Conservation (phyloP, 495 filamentous ascomycete genomes). For the Penicillium samsonianum region DNA sequence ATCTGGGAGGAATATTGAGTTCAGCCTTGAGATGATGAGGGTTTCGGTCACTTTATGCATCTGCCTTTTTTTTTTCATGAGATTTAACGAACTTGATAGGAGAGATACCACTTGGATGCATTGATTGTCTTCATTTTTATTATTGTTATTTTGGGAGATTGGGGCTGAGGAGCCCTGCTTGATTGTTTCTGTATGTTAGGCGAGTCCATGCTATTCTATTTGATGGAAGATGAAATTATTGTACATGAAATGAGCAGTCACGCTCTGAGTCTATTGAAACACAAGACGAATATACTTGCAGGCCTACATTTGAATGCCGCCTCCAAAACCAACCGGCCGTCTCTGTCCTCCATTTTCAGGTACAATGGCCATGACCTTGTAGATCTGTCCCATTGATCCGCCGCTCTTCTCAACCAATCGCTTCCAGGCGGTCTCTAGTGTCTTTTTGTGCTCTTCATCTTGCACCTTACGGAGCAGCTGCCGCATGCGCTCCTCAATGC, state of each 20-base stretch:
- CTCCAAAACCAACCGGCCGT: constrained; percentile 90
- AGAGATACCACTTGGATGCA: constrained; percentile 23
- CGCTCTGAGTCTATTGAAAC: neutral
- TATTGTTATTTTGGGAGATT: neutral
- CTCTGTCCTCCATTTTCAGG: constrained; percentile 73
- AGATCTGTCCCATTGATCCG: constrained; percentile 88
- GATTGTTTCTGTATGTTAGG: neutral
- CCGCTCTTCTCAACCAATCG: constrained; percentile 75
- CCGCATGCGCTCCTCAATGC: constrained; percentile 74
- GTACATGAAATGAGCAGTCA: neutral
- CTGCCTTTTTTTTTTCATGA: constrained; percentile 13
- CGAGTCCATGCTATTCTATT: neutral
- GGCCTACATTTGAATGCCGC: constrained; percentile 52
- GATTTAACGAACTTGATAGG: constrained; percentile 17
- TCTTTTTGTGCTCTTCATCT: constrained; percentile 55
- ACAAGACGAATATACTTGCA: constrained; percentile 1
- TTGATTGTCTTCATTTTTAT: neutral
- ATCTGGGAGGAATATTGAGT: constrained; percentile 70
- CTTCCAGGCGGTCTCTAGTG: constrained; percentile 73
- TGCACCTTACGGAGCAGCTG: constrained; percentile 56
- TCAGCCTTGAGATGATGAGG: neutral
- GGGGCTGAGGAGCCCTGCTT: neutral
- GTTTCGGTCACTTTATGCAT: constrained; percentile 7
- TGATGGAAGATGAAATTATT: constrained; percentile 1
- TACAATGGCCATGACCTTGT: constrained; percentile 89